Evolutionary conservation across 495 filamentous ascomycete genomes (phyloP), one percentile per base, ranked within the genome.

Genomic region (Echria macrotheca): DNA sequence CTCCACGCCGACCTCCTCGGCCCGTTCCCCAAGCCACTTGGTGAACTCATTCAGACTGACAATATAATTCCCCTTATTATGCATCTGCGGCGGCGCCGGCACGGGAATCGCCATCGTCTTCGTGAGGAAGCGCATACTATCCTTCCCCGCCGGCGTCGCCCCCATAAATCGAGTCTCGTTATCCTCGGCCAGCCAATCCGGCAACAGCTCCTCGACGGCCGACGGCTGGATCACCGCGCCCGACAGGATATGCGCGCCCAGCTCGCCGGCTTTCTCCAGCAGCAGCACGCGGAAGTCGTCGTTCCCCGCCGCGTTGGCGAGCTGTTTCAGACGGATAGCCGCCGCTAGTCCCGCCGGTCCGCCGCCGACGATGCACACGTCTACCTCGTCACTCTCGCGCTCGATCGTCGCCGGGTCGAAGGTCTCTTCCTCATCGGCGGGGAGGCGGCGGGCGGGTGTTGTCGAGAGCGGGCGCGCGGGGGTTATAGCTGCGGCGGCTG

Each of bases 21-120:
- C 93, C 17, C 93, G 78, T 63, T 97, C 93, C 12, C 86, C 88
- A 11, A 99, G 72, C 93, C 93, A 99, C 64, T 91, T 95, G 26
- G 83, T 84, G 52, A 97, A 82, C 63, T 97, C 86, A 62, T 91
- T 96, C 58, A 99, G 67, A 63, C 89, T 95, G 56, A 99, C 77
- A 50, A 99, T 99, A 64, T 93, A 96, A 65, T 99, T 99, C 17
- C 93, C 93, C 57, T 95, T 78, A 65, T 99, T 99, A 68, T 95
- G 79, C 94, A 99, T 97, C 72, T 97, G 93, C 22, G 93, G 94
- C 17, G 93, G 94, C 5, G 83, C 76, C 3, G 93, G 93, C 32
- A 96, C 76, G 8, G 86, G 86, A 53, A 91, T 80, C 0, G 89
- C 74, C 21, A 74, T 75, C 40, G 71, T 85, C 71, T 90, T 82